Percentiles rank a stretch among this genome's conserved stretches.
phyloP scores from a whole-genome alignment of 2,329 filamentous ascomycete species.

The Polychaeton citri region DNA sequence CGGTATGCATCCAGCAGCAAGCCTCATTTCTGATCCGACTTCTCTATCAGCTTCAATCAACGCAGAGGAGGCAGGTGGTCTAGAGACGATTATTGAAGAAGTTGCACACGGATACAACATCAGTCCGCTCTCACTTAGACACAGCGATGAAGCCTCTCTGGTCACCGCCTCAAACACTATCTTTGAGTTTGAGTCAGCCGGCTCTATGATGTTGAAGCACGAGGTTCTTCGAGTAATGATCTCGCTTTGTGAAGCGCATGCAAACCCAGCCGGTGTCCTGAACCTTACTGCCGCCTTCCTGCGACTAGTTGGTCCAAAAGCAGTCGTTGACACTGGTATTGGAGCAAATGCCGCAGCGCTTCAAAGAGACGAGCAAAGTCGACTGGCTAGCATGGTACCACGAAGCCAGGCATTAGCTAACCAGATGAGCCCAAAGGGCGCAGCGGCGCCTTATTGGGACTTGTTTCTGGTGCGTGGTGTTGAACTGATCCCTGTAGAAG shows the following conservation, averaged over 20 bases:
- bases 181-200: conserved; percentile 38
- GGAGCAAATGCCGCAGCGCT: conserved; percentile 47
- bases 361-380: conserved; percentile 68
- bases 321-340: conserved; percentile 13
- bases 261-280: conserved; percentile 82
- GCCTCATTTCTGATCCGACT: conserved; percentile 58
- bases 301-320: conserved; percentile 57
- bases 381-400: conserved; percentile 71
- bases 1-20: conserved; percentile 86
- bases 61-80: conserved; percentile 11
- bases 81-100: conserved; percentile 13
- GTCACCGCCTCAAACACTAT: conserved; percentile 2
- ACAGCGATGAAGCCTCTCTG: conserved; percentile 6
- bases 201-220: conserved; percentile 67
- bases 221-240: conserved; percentile 83
- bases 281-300: conserved; percentile 75
- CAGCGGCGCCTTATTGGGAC: conserved; percentile 89
- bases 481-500: conserved; percentile 43
- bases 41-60: conserved; percentile 7
- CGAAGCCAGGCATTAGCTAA: conserved; percentile 68
- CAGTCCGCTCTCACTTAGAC: neutral
- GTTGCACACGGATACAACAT: conserved; percentile 12
- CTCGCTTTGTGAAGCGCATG: conserved; percentile 83
- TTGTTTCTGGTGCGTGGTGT: conserved; percentile 78
- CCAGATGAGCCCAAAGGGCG: conserved; percentile 54